phyloP scores from a whole-genome alignment of 306 rosid species.

The Cucumis sativus region DNA sequence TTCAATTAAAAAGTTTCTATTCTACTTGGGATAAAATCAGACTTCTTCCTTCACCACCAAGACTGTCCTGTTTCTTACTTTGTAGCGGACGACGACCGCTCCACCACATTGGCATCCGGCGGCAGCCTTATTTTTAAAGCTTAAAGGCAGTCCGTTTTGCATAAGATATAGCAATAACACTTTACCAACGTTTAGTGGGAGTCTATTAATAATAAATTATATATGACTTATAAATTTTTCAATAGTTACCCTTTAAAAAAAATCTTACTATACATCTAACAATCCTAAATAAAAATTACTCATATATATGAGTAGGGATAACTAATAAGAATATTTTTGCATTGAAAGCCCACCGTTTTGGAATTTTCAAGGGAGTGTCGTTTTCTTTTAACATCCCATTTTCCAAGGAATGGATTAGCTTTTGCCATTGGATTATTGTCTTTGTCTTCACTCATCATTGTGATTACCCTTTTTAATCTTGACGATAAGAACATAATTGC shows the following conservation, averaged over 20 bases:
- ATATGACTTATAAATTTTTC: too few relatives aligned
- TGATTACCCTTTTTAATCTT: neutral
- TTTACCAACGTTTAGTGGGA: too few relatives aligned
- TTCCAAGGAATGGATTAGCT: neutral
- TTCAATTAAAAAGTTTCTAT: neutral
- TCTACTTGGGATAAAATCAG: neutral
- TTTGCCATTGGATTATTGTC: neutral
- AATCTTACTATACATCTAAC: too few relatives aligned
- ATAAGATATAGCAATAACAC: too few relatives aligned
- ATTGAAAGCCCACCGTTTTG: neutral
- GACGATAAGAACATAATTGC: neutral
- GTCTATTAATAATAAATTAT: too few relatives aligned
- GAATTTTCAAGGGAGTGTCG: neutral
- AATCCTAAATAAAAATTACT: too few relatives aligned
- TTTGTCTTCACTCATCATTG: neutral
- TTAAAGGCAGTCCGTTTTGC: neutral
- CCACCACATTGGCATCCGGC: neutral
- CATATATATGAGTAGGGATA: too few relatives aligned
- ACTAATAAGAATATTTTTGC: too few relatives aligned
- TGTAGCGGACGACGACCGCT: neutral
- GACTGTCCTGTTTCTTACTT: neutral
- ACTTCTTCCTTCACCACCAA: neutral
- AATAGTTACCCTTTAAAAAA: too few relatives aligned
- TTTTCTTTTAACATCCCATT: neutral
- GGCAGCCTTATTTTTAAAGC: neutral